A percentile compares a stretch with the other conserved stretches of the same genome.
phyloP scores from a whole-genome alignment of 176 grass and related monocot species.

The Thalia dealbata region DNA sequence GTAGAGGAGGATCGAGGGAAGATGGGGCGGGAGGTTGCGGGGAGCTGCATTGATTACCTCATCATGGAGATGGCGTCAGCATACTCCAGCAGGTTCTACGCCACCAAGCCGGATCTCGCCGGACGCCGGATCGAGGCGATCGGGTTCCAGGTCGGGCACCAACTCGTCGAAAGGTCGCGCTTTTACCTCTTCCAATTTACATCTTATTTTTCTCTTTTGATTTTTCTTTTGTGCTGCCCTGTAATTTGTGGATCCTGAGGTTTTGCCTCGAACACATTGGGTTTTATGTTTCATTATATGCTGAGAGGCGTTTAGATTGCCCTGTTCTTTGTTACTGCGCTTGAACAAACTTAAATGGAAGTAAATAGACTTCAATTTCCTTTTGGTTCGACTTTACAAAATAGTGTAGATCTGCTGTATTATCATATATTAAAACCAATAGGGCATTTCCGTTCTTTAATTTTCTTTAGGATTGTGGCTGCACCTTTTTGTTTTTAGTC shows the following conservation, averaged over 20 bases:
- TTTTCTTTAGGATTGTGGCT: no score
- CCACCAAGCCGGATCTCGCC: slow-evolving; percentile 77
- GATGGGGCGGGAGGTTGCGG: slow-evolving; percentile 84
- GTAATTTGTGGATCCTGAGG: neutral
- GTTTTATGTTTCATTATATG: no score
- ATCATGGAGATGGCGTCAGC: slow-evolving; percentile 87
- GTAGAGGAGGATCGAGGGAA: neutral
- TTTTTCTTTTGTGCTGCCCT: neutral
- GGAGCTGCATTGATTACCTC: slow-evolving; percentile 72
- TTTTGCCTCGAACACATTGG: neutral
- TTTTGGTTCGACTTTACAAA: no score
- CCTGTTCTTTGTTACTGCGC: no score
- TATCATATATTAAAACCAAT: no score
- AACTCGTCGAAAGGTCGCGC: slow-evolving; percentile 66
- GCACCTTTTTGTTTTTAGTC: no score
- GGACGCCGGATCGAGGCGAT: slow-evolving; percentile 91
- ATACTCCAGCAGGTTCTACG: slow-evolving; percentile 68
- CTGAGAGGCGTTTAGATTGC: no score
- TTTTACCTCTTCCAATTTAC: neutral
- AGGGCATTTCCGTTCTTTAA: no score
- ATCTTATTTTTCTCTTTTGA: neutral
- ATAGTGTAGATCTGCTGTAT: no score
- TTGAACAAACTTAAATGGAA: no score
- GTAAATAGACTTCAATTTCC: no score
- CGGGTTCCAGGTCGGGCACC: slow-evolving; percentile 89